Evolutionary conservation across 345 rosid species (phyloP).

Genomic region (Lenwebbia sp.): DNA sequence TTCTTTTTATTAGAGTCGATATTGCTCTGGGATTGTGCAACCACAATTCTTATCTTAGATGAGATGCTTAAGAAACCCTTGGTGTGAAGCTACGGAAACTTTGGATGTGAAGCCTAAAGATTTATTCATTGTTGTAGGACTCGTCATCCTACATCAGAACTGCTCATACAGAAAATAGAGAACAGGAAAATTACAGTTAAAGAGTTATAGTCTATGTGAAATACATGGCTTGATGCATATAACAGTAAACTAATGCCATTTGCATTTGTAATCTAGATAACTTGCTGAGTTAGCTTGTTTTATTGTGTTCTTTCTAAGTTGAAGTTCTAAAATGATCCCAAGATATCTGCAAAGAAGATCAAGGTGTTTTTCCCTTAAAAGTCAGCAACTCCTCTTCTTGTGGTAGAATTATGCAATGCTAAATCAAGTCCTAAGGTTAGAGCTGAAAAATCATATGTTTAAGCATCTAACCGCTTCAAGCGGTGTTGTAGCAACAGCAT

Average conservation of each 20-base stretch:
- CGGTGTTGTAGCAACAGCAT: not conserved
- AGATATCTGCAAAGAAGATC: not conserved
- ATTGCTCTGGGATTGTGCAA: not conserved
- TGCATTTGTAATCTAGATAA: not conserved
- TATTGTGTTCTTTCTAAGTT: not conserved
- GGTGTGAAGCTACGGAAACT: not conserved
- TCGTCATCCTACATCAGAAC: not conserved
- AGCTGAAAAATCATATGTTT: not conserved
- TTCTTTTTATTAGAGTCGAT: not conserved
- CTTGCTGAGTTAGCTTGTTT: not conserved
- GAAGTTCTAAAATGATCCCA: not conserved
- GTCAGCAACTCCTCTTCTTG: not conserved
- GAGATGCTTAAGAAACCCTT: not conserved
- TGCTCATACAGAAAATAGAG: not conserved
- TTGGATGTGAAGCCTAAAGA: not conserved
- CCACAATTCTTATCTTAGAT: not conserved
- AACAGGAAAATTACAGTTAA: not conserved
- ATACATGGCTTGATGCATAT: not conserved
- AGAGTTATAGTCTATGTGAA: not conserved
- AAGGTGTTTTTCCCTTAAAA: not conserved
- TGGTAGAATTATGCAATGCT: not conserved
- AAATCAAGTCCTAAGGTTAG: not conserved
- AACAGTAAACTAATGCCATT: not conserved
- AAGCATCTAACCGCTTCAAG: not conserved
- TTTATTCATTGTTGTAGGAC: not conserved